phyloP scores from a whole-genome alignment of 139 green algal genomes.

The Closterium sp. region DNA sequence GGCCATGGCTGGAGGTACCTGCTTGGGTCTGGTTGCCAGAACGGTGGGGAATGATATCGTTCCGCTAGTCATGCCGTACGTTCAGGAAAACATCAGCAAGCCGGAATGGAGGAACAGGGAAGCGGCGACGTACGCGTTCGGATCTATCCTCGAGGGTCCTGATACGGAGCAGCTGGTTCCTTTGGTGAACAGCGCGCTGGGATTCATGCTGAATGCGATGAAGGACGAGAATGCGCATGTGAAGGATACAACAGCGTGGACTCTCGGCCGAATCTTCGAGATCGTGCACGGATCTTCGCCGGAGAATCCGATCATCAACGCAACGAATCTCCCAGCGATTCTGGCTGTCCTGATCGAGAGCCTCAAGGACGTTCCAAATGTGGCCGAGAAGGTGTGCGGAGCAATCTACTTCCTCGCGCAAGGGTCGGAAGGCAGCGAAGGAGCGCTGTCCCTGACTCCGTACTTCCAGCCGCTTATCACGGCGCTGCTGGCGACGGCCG shows the following conservation, averaged over 20 bases:
- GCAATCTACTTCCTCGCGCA: slow-evolving; percentile 79
- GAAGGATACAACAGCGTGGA: slow-evolving; percentile 94
- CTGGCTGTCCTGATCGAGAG: slow-evolving; percentile 65
- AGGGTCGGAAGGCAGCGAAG: slow-evolving; percentile 34
- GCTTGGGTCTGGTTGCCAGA: slow-evolving; percentile 78
- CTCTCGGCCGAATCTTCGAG: slow-evolving; percentile 91
- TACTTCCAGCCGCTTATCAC: slow-evolving; percentile 84
- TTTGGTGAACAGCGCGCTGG: slow-evolving; percentile 72
- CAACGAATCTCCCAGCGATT: slow-evolving; percentile 51
- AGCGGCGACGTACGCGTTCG: slow-evolving; percentile 94
- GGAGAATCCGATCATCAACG: slow-evolving; percentile 47
- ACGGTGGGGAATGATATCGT: slow-evolving; percentile 78
- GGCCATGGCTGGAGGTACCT: slow-evolving; percentile 84
- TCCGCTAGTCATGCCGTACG: slow-evolving; percentile 78
- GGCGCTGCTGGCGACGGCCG: slow-evolving; percentile 70
- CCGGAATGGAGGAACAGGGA: slow-evolving; percentile 90
- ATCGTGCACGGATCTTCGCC: slow-evolving; percentile 74
- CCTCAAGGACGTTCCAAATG: slow-evolving; percentile 76
- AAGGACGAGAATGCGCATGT: slow-evolving; percentile 79
- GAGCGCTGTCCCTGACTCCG: slow-evolving; percentile 57
- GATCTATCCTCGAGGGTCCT: slow-evolving; percentile 92
- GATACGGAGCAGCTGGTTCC: slow-evolving; percentile 59
- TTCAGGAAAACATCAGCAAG: slow-evolving; percentile 79
- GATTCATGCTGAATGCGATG: slow-evolving; percentile 57
- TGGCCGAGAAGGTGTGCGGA: slow-evolving; percentile 87